Evolutionary conservation across 257 asterid genomes (phyloP).

Genomic region (Voacanga thouarsii): DNA sequence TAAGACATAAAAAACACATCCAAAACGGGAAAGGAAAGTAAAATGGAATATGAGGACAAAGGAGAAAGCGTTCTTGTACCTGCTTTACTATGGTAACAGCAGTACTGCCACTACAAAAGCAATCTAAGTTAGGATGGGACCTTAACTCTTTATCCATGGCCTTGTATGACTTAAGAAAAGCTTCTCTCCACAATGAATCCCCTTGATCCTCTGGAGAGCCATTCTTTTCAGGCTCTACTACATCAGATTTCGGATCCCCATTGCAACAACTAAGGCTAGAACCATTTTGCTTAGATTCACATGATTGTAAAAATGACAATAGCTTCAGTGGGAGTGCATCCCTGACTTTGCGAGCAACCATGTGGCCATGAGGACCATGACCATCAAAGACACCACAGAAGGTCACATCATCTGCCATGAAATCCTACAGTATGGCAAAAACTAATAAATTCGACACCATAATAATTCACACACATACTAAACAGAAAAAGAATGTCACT

Average conservation of each 20-base stretch:
- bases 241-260: constrained; percentile 54
- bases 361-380: constrained; percentile 96
- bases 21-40: constrained; percentile 1
- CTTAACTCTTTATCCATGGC: constrained; percentile 92
- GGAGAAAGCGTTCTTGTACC: constrained; percentile 34
- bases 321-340: constrained; percentile 77
- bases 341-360: constrained; percentile 93
- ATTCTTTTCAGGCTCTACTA: constrained; percentile 61
- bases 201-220: constrained; percentile 45
- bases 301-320: constrained; percentile 50
- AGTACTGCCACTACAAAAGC: constrained; percentile 99
- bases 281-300: constrained; percentile 51
- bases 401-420: constrained; percentile 75
- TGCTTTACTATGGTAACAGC: constrained; percentile 81
- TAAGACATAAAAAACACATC: neutral
- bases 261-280: constrained; percentile 63
- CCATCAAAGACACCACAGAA: constrained; percentile 97
- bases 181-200: constrained; percentile 71
- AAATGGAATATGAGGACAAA: constrained; percentile 6
- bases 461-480: neutral
- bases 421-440: constrained; percentile 48
- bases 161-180: constrained; percentile 81
- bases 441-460: neutral
- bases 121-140: constrained; percentile 85
- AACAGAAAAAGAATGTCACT: constrained; percentile 17